Evolutionary conservation across 2,329 filamentous ascomycete genomes (phyloP).

Genomic region (Claviceps sp.): DNA sequence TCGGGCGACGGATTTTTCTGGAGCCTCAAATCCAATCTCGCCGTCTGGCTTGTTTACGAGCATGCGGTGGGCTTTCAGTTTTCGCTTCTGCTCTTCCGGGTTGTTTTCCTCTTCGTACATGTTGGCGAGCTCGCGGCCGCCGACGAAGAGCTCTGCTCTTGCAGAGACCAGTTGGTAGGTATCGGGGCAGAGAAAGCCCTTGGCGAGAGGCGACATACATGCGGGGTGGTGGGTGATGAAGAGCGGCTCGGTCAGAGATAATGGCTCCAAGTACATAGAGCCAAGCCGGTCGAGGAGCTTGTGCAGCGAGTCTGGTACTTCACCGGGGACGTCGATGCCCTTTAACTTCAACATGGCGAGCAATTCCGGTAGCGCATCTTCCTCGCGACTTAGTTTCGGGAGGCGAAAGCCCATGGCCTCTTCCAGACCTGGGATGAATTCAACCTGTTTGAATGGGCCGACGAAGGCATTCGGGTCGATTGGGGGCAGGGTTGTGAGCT

Average conservation of each 20-base stretch:
- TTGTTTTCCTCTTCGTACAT: conserved; percentile 98
- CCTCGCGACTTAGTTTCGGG: conserved; percentile 43
- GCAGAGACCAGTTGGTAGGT: conserved; percentile 64
- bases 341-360: conserved; percentile 40
- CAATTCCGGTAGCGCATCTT: conserved; percentile 45
- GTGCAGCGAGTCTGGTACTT: conserved; percentile 44
- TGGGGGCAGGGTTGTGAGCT: conserved; percentile 32
- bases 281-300: conserved; percentile 72
- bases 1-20: background rate
- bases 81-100: conserved; percentile 70
- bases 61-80: conserved; percentile 50
- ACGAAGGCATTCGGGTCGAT: conserved; percentile 35
- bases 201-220: conserved; percentile 81
- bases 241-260: conserved; percentile 52
- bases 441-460: conserved; percentile 51
- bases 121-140: conserved; percentile 74
- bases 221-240: conserved; percentile 87
- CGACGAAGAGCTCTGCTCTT: conserved; percentile 73
- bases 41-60: conserved; percentile 23
- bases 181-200: conserved; percentile 60
- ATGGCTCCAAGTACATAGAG: conserved; percentile 62
- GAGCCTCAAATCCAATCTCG: conserved; percentile 15
- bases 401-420: conserved; percentile 48
- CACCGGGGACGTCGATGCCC: conserved; percentile 50
- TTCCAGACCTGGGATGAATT: conserved; percentile 75